These are phyloP conservation scores for Sugiyamaella qingdaonensis DNA, from an alignment of 805 yeast species.

Conservation along the genomic window DNA sequence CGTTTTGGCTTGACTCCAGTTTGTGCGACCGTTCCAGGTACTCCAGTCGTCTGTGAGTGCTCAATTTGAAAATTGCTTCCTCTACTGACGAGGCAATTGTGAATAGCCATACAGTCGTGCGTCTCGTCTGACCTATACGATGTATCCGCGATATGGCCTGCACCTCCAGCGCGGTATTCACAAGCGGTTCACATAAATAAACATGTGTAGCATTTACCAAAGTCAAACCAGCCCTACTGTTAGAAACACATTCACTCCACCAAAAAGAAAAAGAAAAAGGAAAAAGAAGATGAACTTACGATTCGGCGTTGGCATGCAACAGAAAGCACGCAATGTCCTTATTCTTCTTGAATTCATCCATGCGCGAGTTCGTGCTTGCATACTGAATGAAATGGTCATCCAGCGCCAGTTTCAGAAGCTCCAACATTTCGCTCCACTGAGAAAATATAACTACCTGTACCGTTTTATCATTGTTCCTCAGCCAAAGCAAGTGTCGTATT, in stretches of 20 bases:
- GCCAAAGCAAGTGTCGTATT: constrained; percentile 62
- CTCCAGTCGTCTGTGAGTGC: constrained; percentile 55
- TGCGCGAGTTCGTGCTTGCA: constrained; percentile 50
- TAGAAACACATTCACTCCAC: constrained; percentile 3
- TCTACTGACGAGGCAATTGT: constrained; percentile 81
- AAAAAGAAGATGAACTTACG: constrained; percentile 34
- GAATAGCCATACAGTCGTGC: constrained; percentile 91
- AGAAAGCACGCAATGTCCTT: constrained; percentile 74
- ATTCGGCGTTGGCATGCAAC: constrained; percentile 78
- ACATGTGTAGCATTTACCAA: constrained; percentile 90
- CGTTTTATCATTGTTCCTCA: constrained; percentile 50
- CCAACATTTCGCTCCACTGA: constrained; percentile 78
- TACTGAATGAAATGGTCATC: constrained; percentile 51
- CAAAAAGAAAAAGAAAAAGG: neutral
- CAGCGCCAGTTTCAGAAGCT: constrained; percentile 62
- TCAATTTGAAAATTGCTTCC: constrained; percentile 71
- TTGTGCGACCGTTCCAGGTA: constrained; percentile 11
- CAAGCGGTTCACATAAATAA: constrained; percentile 85
- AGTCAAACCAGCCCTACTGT: constrained; percentile 67
- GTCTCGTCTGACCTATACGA: constrained; percentile 79
- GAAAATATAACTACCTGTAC: constrained; percentile 86
- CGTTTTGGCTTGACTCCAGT: neutral
- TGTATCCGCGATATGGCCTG: constrained; percentile 93
- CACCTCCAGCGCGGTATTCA: constrained; percentile 78
- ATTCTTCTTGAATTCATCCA: constrained; percentile 57